Conservation (phyloP, 306 rosid genomes). For the Cicer chorassanicum region DNA sequence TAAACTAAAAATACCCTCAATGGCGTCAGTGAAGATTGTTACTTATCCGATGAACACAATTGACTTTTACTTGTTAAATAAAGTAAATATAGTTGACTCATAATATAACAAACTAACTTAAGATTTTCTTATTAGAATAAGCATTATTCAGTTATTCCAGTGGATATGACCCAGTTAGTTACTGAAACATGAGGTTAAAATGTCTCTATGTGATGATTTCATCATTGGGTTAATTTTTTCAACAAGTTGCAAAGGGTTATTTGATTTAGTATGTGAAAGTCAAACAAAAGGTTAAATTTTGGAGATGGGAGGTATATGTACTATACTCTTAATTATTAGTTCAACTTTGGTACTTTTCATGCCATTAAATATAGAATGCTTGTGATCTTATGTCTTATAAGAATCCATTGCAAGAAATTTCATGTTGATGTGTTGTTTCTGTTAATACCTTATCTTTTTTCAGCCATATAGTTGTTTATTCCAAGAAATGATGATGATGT, state of each 20-base stretch:
- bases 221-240: conserved; percentile 6
- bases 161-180: neutral
- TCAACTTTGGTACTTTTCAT: conserved; percentile 8
- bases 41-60: neutral
- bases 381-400: conserved; percentile 31
- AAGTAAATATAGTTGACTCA: neutral
- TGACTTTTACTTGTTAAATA: neutral
- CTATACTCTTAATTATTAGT: neutral
- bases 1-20: neutral
- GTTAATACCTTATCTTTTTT: neutral
- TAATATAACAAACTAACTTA: neutral
- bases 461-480: neutral
- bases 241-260: neutral
- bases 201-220: conserved; percentile 7
- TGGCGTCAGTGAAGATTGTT: conserved; percentile 8
- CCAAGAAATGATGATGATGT: too few species aligned
- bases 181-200: conserved; percentile 5
- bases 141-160: conserved; percentile 3
- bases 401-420: conserved; percentile 15
- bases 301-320: conserved; percentile 4
- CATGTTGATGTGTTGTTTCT: conserved; percentile 4
- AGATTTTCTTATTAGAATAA: conserved; percentile 8
- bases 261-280: conserved; percentile 19
- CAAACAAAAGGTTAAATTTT: conserved; percentile 12
- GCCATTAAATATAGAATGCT: conserved; percentile 5